Conservation (phyloP, 2,329 filamentous ascomycete genomes). For the Podosphaera fusca region DNA sequence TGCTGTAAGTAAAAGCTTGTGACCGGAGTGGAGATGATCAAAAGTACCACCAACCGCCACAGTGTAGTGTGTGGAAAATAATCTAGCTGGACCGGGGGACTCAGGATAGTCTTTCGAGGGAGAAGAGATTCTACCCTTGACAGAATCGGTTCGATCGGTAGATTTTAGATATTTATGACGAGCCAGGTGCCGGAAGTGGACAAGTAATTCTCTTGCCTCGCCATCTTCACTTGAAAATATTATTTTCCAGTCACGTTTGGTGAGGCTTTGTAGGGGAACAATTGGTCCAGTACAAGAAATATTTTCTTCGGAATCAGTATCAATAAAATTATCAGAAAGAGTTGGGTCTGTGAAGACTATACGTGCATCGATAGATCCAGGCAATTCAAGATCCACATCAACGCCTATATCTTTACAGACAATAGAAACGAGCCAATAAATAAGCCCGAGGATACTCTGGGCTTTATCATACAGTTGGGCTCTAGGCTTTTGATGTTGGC, state of each 20-base stretch:
- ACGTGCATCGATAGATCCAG: constrained; percentile 52
- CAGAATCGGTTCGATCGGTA: constrained; percentile 26
- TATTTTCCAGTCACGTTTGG: constrained; percentile 33
- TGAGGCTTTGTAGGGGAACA: constrained; percentile 2
- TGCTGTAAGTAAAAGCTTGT: constrained; percentile 89
- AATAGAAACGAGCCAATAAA: constrained; percentile 58
- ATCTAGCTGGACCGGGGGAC: constrained; percentile 1
- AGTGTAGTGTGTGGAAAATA: constrained; percentile 23
- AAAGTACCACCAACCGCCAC: constrained; percentile 85
- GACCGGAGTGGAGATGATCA: constrained; percentile 83
- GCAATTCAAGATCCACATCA: constrained; percentile 37
- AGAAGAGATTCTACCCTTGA: constrained; percentile 29
- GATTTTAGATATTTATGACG: constrained; percentile 25
- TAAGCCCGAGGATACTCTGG: constrained; percentile 48
- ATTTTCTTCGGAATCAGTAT: not conserved
- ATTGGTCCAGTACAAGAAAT: constrained; percentile 12
- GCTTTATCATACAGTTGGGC: constrained; percentile 36
- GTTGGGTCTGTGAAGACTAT: constrained; percentile 47
- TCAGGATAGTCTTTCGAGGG: constrained; percentile 10
- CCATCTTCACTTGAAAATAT: constrained; percentile 46
- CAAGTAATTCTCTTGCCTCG: constrained; percentile 33
- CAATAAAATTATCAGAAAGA: not conserved
- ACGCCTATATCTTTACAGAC: constrained; percentile 36
- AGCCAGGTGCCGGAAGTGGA: constrained; percentile 23
- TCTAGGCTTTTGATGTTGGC: constrained; percentile 26